Evolutionary conservation across 495 filamentous ascomycete species (phyloP).

Genomic region (Penicillium canariense): DNA sequence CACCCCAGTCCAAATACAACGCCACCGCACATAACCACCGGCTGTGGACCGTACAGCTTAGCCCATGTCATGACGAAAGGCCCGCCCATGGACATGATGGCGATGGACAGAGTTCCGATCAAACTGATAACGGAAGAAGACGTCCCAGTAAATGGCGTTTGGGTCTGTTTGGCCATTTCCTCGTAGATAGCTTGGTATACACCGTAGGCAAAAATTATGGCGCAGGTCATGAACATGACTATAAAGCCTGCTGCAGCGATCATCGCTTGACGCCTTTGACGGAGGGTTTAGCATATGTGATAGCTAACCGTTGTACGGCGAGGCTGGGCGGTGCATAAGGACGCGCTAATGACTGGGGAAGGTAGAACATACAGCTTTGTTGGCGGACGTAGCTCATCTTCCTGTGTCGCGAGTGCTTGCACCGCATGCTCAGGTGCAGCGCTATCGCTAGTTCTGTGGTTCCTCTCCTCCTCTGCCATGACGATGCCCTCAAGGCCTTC

Average conservation of each 20-base stretch:
- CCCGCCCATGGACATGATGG: slow-evolving; percentile 46
- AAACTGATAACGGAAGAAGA: slow-evolving; percentile 41
- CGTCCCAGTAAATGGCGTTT: slow-evolving; percentile 37
- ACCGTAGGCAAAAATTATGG: slow-evolving; percentile 44
- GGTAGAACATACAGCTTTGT: slow-evolving; percentile 10
- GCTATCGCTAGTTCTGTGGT: not conserved
- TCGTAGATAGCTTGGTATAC: slow-evolving; percentile 48
- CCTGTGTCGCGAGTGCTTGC: slow-evolving; percentile 1
- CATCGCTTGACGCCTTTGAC: slow-evolving; percentile 21
- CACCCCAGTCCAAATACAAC: slow-evolving; percentile 36
- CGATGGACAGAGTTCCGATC: slow-evolving; percentile 43
- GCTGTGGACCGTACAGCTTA: slow-evolving; percentile 38
- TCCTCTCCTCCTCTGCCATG: slow-evolving; percentile 3
- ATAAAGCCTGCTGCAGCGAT: slow-evolving; percentile 34
- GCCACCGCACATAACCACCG: slow-evolving; percentile 33
- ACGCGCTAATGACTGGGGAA: not conserved
- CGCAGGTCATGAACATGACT: slow-evolving; percentile 44
- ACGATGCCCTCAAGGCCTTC: not conserved
- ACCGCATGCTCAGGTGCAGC: not conserved
- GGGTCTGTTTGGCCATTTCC: slow-evolving; percentile 30
- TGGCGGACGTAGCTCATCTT: slow-evolving; percentile 12
- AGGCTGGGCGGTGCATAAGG: not conserved
- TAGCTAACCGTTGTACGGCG: not conserved
- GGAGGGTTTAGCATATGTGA: too few species aligned
- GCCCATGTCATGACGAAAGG: slow-evolving; percentile 40